These are phyloP conservation scores for Podospora appendiculata DNA, from an alignment of 495 filamentous ascomycete species.

Conservation along the genomic window DNA sequence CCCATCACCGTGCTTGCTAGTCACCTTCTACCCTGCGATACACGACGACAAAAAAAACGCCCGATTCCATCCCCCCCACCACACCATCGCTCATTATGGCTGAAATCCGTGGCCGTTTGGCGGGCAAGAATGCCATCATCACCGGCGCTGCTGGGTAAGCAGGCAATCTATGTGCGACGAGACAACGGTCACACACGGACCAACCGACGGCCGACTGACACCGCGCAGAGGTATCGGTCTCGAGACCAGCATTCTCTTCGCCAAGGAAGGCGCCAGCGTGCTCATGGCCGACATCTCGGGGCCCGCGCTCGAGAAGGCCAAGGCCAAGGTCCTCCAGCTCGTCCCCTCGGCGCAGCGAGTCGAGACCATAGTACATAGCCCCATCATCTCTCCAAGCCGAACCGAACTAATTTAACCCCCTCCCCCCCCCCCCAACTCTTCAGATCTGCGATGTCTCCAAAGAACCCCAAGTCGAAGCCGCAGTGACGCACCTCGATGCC, in stretches of 20 bases:
- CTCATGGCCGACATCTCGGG: slow-evolving; percentile 80
- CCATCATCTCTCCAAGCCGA: background rate
- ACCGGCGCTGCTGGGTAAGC: slow-evolving; percentile 88
- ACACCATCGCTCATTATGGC: too few relatives aligned
- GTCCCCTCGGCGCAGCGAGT: slow-evolving; percentile 55
- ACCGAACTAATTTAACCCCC: background rate
- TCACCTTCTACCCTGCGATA: too few relatives aligned
- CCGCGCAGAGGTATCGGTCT: slow-evolving; percentile 79
- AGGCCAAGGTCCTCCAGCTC: slow-evolving; percentile 61
- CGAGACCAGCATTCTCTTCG: slow-evolving; percentile 88
- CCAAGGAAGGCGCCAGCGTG: slow-evolving; percentile 80
- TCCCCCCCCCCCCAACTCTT: background rate
- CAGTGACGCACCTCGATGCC: slow-evolving; percentile 61
- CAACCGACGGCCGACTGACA: background rate
- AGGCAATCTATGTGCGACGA: background rate
- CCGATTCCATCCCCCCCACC: too few relatives aligned
- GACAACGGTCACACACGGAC: background rate
- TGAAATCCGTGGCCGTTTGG: slow-evolving; percentile 48
- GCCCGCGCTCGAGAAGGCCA: slow-evolving; percentile 45
- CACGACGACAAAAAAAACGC: too few relatives aligned
- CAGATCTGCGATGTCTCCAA: slow-evolving; percentile 56
- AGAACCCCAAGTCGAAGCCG: slow-evolving; percentile 63
- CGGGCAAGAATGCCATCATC: slow-evolving; percentile 89
- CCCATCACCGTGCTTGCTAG: too few relatives aligned
- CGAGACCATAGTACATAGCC: slow-evolving; percentile 41